A percentile compares a stretch with the other conserved stretches of the same genome.
Evolutionary conservation across 768 basidiomycete genomes (phyloP).

Genomic region (Imleria badia): DNA sequence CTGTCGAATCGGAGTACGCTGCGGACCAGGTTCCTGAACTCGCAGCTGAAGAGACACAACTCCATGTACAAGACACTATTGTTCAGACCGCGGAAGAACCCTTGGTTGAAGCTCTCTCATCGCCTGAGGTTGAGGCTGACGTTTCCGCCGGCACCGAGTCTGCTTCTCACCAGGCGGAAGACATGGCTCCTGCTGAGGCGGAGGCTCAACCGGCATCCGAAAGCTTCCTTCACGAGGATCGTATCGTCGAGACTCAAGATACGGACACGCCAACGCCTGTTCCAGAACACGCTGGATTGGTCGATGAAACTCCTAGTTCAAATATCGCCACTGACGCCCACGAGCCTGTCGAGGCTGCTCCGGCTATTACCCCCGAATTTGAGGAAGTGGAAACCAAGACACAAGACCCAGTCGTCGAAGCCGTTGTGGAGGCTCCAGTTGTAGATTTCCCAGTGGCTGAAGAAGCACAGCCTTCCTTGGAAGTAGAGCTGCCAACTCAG

Average conservation of each 20-base stretch:
- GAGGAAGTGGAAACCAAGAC: not conserved
- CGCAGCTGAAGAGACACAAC: not conserved
- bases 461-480: not conserved
- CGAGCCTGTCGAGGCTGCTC: not conserved
- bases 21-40: conserved; percentile 3
- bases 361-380: not conserved
- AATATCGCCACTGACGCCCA: not conserved
- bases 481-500: conserved; percentile 8
- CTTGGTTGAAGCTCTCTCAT: not conserved
- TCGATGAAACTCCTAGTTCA: conserved; percentile 8
- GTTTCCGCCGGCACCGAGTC: not conserved
- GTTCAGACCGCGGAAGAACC: not conserved
- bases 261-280: not conserved
- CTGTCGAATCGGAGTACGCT: not conserved
- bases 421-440: not conserved
- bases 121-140: not conserved
- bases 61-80: not conserved
- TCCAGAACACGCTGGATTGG: not conserved
- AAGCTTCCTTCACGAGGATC: not conserved
- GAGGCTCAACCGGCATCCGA: conserved; percentile 1
- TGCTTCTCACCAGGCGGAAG: not conserved
- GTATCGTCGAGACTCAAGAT: not conserved
- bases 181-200: not conserved
- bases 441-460: not conserved
- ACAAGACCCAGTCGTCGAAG: not conserved